Evolutionary conservation across 2,329 filamentous ascomycete species (phyloP).

Genomic region (Monosporascus sp.): DNA sequence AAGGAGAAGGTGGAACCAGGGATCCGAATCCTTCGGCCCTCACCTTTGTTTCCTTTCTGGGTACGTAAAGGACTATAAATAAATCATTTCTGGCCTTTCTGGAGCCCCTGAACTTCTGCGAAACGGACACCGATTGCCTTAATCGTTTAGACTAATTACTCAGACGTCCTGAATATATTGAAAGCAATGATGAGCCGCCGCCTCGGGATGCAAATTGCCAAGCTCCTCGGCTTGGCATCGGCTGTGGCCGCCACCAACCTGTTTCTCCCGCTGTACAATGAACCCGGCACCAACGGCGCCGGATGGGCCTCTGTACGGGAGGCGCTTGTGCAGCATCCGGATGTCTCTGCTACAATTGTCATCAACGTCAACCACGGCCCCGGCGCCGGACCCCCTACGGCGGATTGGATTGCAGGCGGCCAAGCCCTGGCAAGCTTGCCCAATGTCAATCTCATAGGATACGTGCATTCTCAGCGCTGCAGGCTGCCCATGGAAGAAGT

Average conservation of each 20-base stretch:
- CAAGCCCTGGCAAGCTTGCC: neutral
- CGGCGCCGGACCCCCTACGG: neutral
- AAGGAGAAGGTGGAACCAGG: no score
- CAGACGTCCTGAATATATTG: no score
- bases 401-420: conserved; percentile 1
- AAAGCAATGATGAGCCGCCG: neutral
- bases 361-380: conserved; percentile 3
- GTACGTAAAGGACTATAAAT: no score
- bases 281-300: conserved; percentile 1
- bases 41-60: no score
- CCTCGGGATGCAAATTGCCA: neutral
- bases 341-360: neutral
- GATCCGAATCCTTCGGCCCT: no score
- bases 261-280: conserved; percentile 2
- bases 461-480: neutral
- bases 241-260: neutral
- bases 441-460: neutral
- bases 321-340: neutral
- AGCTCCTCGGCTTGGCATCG: neutral
- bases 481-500: neutral
- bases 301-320: conserved; percentile 1
- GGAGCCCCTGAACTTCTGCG: no score
- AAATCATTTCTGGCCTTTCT: no score
- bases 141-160: no score
- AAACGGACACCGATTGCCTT: no score